phyloP scores from a whole-genome alignment of 257 asterid genomes.

The Euphrasia confusa region DNA sequence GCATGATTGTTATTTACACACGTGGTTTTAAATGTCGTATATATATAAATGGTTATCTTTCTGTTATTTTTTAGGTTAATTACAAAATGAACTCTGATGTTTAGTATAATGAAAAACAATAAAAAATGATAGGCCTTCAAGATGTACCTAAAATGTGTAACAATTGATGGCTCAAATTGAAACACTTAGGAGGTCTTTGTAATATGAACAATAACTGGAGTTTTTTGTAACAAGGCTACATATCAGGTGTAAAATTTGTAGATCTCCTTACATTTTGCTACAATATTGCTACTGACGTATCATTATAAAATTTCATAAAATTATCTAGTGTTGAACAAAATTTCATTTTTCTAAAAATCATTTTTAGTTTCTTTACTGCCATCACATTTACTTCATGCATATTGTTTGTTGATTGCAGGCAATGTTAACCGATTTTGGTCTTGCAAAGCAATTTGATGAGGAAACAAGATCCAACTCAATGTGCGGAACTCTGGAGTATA shows the following conservation, averaged over 20 bases:
- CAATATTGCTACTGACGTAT: neutral
- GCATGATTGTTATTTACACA: neutral
- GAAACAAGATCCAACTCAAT: constrained; percentile 63
- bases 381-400: constrained; percentile 1
- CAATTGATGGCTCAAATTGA: neutral
- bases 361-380: neutral
- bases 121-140: too few relatives aligned
- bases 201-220: neutral
- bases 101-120: neutral
- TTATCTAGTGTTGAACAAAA: neutral
- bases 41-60: neutral
- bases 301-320: neutral
- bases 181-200: neutral
- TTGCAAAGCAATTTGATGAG: constrained; percentile 64
- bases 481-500: constrained; percentile 82
- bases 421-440: constrained; percentile 73
- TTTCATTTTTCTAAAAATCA: neutral
- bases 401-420: constrained; percentile 36
- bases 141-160: neutral
- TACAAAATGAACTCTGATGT: neutral
- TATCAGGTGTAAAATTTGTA: neutral
- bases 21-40: neutral
- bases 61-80: neutral
- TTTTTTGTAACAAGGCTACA: constrained; percentile 1
- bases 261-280: neutral